phyloP scores from a whole-genome alignment of 2,329 filamentous ascomycete genomes.

The Colletotrichum lindemuthianum region DNA sequence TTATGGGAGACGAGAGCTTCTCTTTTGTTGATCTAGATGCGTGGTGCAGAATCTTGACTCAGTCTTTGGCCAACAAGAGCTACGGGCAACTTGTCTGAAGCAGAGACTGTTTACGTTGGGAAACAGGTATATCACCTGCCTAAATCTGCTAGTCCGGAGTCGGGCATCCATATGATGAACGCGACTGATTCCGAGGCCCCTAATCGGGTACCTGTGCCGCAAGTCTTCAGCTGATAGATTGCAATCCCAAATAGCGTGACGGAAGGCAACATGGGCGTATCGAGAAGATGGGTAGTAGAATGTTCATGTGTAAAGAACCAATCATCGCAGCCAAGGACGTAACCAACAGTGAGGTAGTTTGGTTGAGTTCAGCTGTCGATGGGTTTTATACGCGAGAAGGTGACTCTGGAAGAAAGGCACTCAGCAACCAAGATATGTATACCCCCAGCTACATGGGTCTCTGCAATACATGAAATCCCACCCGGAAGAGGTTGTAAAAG shows the following conservation, averaged over 20 bases:
- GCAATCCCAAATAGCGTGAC: constrained; percentile 1
- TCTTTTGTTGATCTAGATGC: too few species aligned
- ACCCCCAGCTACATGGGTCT: too few species aligned
- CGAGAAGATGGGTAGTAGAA: neutral
- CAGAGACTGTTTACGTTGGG: too few species aligned
- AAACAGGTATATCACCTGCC: neutral
- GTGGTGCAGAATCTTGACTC: too few species aligned
- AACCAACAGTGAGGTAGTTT: neutral
- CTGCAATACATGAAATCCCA: too few species aligned
- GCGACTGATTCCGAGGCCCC: neutral
- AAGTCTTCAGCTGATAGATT: neutral
- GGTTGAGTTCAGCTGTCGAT: constrained; percentile 5
- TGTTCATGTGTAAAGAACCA: neutral
- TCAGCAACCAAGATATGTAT: too few species aligned
- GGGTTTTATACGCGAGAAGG: neutral
- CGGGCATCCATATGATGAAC: neutral
- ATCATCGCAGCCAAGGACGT: neutral
- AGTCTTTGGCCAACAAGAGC: too few species aligned
- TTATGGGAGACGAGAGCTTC: too few species aligned
- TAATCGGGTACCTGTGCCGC: neutral
- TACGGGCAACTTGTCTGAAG: too few species aligned
- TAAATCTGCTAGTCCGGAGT: neutral
- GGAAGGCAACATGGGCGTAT: constrained; percentile 9
- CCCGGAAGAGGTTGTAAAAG: too few species aligned
- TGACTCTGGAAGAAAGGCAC: neutral